Evolutionary conservation across 2,329 filamentous ascomycete genomes (phyloP), one percentile per base, ranked within the genome.

Genomic region (Hypoxylon sp.): DNA sequence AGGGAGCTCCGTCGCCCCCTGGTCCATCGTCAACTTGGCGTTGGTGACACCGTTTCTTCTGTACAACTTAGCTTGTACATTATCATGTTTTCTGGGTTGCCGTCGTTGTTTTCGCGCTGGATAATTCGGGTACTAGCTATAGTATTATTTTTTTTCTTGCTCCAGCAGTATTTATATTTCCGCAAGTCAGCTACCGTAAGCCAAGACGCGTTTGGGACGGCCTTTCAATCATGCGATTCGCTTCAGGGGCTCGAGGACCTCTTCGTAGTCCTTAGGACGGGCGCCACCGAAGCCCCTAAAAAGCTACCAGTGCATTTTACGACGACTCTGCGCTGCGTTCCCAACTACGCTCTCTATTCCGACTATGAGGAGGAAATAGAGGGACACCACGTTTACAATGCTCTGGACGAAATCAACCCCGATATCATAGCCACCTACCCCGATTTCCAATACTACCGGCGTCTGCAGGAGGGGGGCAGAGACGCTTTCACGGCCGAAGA

Each of bases 241-340:
- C 72, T 74, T 32, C 65, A 79, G 8, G 80, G 79, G 11, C 75
- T 82, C 20, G 77, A 84, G 3, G 79, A 88, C 70, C 74, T 87
- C 48, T 82, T 87, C 62, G 80, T 88, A 15, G 76, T 87, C 8
- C 77, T 89, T 64, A 83, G 84, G 65, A 88, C 86, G 0, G 86
- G 85, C 55, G 85, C 85, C 15, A 85, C 84, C 6, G 85, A 88
- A 68, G 79, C 84, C 13, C 74, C 78, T 55, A 79, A 83, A 26
- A 86, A 87, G 70, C 79, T 88, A 2, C 84, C 85, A 1, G 74
- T 80, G 2, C 85, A 87, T 68, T 80, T 87, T 60, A 72, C 79
- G 52, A 85, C 84, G 1, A 85, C 84, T 0, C 77, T 88, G 19
- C 78, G 79, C 65, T 88, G 86, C 75, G 79, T 85, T 43, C 81